phyloP scores from a whole-genome alignment of 768 basidiomycete species.

The Amyloporia xantha region DNA sequence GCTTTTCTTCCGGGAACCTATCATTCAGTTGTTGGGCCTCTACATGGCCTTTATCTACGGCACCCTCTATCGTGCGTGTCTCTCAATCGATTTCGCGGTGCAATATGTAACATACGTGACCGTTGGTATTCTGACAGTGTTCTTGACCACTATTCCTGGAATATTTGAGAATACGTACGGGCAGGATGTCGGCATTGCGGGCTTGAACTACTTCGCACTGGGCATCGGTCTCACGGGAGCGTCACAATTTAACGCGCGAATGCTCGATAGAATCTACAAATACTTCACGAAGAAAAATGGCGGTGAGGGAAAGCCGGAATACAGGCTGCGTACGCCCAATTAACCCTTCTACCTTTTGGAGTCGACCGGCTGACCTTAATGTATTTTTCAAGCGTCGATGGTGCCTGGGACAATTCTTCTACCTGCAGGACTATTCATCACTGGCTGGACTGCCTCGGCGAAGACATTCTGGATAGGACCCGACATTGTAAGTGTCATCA shows the following conservation, averaged over 20 bases:
- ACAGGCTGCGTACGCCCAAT: slow-evolving; percentile 34
- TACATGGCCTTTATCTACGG: slow-evolving; percentile 71
- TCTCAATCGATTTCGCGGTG: too few species aligned
- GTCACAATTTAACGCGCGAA: slow-evolving; percentile 45
- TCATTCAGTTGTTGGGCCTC: slow-evolving; percentile 54
- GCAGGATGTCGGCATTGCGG: slow-evolving; percentile 48
- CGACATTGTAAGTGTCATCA: slow-evolving; percentile 59
- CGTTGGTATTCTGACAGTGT: slow-evolving; percentile 30
- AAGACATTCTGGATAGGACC: slow-evolving; percentile 63
- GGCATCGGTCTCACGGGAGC: slow-evolving; percentile 52
- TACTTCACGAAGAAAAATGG: slow-evolving; percentile 43
- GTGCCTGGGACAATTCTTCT: slow-evolving; percentile 50
- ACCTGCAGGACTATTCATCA: slow-evolving; percentile 60
- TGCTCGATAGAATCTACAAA: slow-evolving; percentile 50
- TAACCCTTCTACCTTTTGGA: not conserved
- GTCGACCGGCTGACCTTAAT: not conserved
- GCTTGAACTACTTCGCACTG: slow-evolving; percentile 62
- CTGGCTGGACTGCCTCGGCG: slow-evolving; percentile 62
- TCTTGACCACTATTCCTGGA: slow-evolving; percentile 52
- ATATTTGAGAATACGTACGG: slow-evolving; percentile 51
- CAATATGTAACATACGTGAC: slow-evolving; percentile 4
- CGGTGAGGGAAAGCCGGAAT: slow-evolving; percentile 51
- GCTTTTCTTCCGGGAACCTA: slow-evolving; percentile 51
- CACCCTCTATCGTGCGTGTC: slow-evolving; percentile 47
- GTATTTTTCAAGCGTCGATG: slow-evolving; percentile 42